Conservation (phyloP, 2,329 filamentous ascomycete genomes). For the Leptographium galeiforme region DNA sequence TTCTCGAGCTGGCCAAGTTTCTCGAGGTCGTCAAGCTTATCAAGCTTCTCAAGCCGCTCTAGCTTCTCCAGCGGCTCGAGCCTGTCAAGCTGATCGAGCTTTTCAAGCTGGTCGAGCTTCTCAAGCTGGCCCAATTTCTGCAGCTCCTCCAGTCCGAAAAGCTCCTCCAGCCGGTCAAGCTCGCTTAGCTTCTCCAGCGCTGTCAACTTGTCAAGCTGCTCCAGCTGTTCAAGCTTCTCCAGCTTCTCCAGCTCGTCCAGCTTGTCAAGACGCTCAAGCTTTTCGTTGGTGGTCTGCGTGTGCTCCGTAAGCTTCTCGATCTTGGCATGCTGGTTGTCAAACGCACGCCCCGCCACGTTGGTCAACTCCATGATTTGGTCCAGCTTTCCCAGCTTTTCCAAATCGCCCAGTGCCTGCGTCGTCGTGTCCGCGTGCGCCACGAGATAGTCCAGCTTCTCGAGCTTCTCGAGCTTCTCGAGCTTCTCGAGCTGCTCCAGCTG, state of each 20-base stretch:
- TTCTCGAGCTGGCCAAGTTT: constrained; percentile 22
- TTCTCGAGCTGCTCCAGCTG: constrained; percentile 5
- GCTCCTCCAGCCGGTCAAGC: not conserved
- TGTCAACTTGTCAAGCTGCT: constrained; percentile 18
- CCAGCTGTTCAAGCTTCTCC: not conserved
- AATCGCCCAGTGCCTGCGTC: constrained; percentile 54
- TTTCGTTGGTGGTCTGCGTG: not conserved
- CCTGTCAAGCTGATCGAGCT: constrained; percentile 48
- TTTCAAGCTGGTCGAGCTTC: constrained; percentile 40
- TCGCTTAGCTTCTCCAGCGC: constrained; percentile 3
- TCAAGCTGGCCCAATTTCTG: constrained; percentile 13
- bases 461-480: constrained; percentile 4
- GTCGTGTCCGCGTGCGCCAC: constrained; percentile 53
- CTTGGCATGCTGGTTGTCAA: too few relatives aligned
- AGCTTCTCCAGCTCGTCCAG: not conserved
- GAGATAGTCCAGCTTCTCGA: constrained; percentile 25
- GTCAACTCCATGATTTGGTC: constrained; percentile 6
- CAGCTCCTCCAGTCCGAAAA: not conserved
- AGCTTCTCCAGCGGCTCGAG: constrained; percentile 42
- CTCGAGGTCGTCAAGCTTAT: constrained; percentile 20
- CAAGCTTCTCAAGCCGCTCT: constrained; percentile 24
- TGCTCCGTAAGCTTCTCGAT: not conserved
- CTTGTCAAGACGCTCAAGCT: not conserved
- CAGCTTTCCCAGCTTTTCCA: constrained; percentile 10
- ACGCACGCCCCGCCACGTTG: not conserved